Conservation (phyloP, 331 rosid genomes). For the Arachis monticola region DNA sequence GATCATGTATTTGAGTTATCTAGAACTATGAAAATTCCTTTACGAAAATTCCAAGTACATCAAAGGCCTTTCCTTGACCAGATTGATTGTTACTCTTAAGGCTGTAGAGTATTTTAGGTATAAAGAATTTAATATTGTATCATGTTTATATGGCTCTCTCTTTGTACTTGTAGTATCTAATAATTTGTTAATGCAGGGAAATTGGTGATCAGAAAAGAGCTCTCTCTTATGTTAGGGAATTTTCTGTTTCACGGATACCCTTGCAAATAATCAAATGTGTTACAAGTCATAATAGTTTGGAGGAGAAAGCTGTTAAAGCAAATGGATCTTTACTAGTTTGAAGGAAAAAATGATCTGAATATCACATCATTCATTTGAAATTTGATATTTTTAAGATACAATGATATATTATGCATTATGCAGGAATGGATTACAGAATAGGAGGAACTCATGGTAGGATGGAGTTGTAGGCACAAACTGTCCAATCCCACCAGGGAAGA, state of each 20-base stretch:
- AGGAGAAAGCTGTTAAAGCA: constrained; percentile 49
- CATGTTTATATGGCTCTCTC: constrained; percentile 10
- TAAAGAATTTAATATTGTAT: neutral
- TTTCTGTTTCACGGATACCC: constrained; percentile 60
- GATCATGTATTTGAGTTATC: no score
- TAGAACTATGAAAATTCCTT: constrained; percentile 33
- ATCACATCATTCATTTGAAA: neutral
- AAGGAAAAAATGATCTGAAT: neutral
- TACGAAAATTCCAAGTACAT: constrained; percentile 44
- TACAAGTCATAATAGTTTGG: constrained; percentile 46
- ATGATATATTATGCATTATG: neutral
- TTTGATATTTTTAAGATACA: neutral
- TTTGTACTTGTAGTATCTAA: constrained; percentile 7
- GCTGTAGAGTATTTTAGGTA: constrained; percentile 73
- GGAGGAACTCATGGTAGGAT: constrained; percentile 75
- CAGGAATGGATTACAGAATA: constrained; percentile 72
- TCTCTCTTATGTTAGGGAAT: constrained; percentile 58
- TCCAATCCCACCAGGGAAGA: constrained; percentile 68
- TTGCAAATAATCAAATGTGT: constrained; percentile 60
- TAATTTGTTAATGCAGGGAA: constrained; percentile 49
- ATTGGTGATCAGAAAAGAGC: constrained; percentile 72
- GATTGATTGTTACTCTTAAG: constrained; percentile 63
- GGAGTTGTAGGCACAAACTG: constrained; percentile 69
- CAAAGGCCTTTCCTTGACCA: constrained; percentile 56
- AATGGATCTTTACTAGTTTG: constrained; percentile 51